Evolutionary conservation across 176 grass and related monocot genomes (phyloP), one percentile per base, ranked within the genome.

Genomic region (Calamus simplicifolius): DNA sequence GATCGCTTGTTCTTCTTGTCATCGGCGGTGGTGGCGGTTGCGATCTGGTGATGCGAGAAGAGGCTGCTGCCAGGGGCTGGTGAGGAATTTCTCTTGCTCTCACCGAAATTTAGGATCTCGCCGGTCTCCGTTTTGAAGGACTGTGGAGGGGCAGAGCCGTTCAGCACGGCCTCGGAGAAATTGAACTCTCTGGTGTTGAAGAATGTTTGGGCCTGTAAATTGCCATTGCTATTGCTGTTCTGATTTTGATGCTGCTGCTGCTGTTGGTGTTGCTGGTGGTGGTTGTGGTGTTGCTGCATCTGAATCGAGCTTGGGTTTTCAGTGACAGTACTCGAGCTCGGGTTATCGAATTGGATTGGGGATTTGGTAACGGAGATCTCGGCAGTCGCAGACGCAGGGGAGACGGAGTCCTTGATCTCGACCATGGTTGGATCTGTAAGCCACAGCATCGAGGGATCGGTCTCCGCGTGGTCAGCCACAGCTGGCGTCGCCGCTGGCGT

Each of bases 371-470:
- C 83, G 14, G 86, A 87, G 52, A 85, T 84, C 52, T 96, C 83
- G 10, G 80, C 85, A 6, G 79, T 58, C 3, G 19, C 49, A 12
- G 16, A 29, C 1, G 59, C 7, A 1, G 72, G 57, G 16, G 73
- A 75, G 48, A 87, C 29, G 51, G 79, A 73, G 5, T 97, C 92
- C 77, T 91, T 97, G 6, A 87, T 82, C 51, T 88, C 86, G 5
- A 74, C 54, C 19, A 82, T 51, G 2, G 92, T 77, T 19, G 80
- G 31, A 68, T 90, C 92, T 26, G 83, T 73, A 27, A 96, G 83
- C 92, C 92, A 96, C 14, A 96, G 80, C 63, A 81, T 49, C 16
- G 90, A 95, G 17, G 90, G 90, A 66, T 95, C 90, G 18, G 79
- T 83, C 59, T 96, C 91, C 4, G 62, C 71, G 18, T 89, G 82